Percentiles rank a stretch among this genome's conserved stretches.
Conservation (phyloP, 108 stramenopile species). For the Skeletonema potamos region DNA sequence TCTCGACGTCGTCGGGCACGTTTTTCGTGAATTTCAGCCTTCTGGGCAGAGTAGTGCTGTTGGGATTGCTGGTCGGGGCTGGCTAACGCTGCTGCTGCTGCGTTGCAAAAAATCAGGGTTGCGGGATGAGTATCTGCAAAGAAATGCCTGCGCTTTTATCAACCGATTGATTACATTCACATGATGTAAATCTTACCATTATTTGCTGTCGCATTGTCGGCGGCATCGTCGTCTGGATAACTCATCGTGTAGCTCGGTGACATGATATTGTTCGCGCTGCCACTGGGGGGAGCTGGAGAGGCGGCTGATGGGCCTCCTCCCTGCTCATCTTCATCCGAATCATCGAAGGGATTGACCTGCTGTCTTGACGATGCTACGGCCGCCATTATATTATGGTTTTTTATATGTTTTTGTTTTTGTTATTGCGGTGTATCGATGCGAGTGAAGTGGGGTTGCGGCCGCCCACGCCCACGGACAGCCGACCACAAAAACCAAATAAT, state of each 20-base stretch:
- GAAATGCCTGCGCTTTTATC: background rate
- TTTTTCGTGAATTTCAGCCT: conserved; percentile 15
- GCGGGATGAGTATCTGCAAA: background rate
- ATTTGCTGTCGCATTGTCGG: background rate
- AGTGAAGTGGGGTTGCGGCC: too few species aligned
- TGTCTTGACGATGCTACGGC: background rate
- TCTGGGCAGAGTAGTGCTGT: background rate
- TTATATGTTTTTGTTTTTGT: background rate
- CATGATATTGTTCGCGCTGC: background rate
- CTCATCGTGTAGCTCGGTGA: background rate
- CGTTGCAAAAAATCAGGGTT: background rate
- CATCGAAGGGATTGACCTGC: conserved; percentile 8
- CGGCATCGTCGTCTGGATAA: background rate
- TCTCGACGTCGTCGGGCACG: conserved; percentile 71
- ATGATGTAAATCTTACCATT: background rate
- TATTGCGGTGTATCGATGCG: too few species aligned
- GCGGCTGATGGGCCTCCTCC: background rate
- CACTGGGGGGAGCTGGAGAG: background rate
- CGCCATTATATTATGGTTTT: background rate
- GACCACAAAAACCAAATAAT: background rate
- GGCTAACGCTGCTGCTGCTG: background rate
- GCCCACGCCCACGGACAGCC: too few species aligned
- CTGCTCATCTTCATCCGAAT: conserved; percentile 10
- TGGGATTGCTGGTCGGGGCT: background rate
- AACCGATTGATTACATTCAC: background rate